Evolutionary conservation across 257 asterid genomes (phyloP).

Genomic region (Eustoma russellianum): DNA sequence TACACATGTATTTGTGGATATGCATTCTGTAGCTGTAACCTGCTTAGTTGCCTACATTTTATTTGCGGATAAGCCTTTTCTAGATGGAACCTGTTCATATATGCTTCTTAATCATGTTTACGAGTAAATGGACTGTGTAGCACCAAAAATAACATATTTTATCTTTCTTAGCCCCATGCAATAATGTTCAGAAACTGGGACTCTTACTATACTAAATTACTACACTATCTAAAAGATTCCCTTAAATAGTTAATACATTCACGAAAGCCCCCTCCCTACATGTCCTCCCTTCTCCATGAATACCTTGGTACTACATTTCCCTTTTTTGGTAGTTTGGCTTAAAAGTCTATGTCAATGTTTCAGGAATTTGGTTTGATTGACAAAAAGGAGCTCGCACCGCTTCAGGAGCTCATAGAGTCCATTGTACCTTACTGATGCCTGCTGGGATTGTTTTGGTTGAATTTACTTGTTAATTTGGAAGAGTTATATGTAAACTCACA

Average conservation of each 20-base stretch:
- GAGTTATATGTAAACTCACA: no score
- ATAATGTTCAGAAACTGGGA: background rate
- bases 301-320: background rate
- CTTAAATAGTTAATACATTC: no score
- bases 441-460: background rate
- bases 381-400: constrained; percentile 80
- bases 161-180: background rate
- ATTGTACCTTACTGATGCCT: constrained; percentile 16
- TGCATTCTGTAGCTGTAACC: no score
- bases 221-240: background rate
- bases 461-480: background rate
- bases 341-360: constrained; percentile 3
- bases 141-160: background rate
- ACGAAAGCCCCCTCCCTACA: no score
- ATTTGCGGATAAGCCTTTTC: no score
- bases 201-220: background rate
- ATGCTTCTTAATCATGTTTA: no score
- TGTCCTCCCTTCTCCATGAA: no score
- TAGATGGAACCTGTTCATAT: no score
- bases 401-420: constrained; percentile 67
- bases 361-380: constrained; percentile 70
- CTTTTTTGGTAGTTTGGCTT: background rate
- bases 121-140: no score
- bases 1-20: no score
- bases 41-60: no score